These are phyloP conservation scores for Teratosphaeria destructans DNA, from an alignment of 2,329 filamentous ascomycete genomes.

Conservation along the genomic window DNA sequence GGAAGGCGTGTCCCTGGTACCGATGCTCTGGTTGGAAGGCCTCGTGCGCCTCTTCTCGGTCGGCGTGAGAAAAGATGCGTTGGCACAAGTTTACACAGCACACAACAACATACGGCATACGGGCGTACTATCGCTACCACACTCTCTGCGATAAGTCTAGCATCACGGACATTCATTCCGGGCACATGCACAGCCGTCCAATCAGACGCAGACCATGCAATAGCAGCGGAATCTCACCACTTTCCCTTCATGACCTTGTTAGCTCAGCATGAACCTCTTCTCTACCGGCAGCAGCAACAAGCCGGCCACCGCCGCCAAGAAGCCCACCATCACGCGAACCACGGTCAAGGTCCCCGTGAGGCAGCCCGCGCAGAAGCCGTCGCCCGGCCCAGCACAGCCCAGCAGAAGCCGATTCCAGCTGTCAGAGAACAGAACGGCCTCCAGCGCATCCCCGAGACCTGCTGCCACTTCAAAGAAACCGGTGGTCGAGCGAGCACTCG, in stretches of 20 bases:
- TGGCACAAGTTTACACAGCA: background rate
- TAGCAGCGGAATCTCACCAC: background rate
- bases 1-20: background rate
- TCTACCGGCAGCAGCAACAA: conserved; percentile 4
- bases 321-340: conserved; percentile 14
- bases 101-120: background rate
- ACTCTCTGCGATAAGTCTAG: background rate
- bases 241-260: background rate
- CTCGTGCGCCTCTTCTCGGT: background rate
- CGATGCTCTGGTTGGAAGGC: background rate
- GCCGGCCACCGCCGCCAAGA: conserved; percentile 8
- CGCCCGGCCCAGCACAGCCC: conserved; percentile 5
- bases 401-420: conserved; percentile 17
- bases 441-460: background rate
- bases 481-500: conserved; percentile 1
- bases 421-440: background rate
- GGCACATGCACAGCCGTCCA: background rate
- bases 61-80: background rate
- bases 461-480: background rate
- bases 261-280: conserved; percentile 18
- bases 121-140: background rate
- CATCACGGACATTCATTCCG: background rate
- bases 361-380: conserved; percentile 6
- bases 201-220: background rate
- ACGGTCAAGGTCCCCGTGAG: conserved; percentile 16